Evolutionary conservation across 441 rosid genomes (phyloP), one percentile per base, ranked within the genome.

Genomic region (Populus hybrid): DNA sequence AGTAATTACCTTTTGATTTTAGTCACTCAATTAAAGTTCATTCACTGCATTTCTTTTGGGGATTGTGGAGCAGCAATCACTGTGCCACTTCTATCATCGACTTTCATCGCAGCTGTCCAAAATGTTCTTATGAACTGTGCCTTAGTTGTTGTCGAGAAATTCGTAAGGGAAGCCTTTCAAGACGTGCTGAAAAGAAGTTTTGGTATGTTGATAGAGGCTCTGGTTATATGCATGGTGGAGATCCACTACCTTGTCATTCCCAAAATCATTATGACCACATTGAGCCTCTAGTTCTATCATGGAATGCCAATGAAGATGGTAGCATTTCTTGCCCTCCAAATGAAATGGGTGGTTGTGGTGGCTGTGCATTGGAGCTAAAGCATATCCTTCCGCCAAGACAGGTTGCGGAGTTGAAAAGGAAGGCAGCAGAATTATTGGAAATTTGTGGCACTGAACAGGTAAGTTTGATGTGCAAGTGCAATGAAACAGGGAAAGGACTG

Each of bases 31-130:
- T 70, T 74, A 54, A 30, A 77, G 5, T 72, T 73, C 26, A 72
- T 59, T 10, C 69, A 18, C 40, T 67, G 26, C 50, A 3, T 18
- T 10, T 71, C 34, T 8, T 54, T 65, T 26, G 16, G 68, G 77
- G 59, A 59, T 69, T 69, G 67, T 76, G 76, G 85, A 70, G 79
- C 90, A 96, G 99, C 85, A 87, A 96, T 81, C 87, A 96, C 54
- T 96, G 99, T 83, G 97, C 95, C 36, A 94, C 98, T 76, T 94
- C 99, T 11, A 96, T 94, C 66, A 82, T 86, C 18, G 98, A 96
- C 88, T 86, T 92, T 64, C 97, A 96, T 78, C 87, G 98, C 28
- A 85, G 98, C 82, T 96, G 98, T 76, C 86, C 88, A 32, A 89
- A 86, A 3, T 94, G 99, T 77, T 81, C 87, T 35, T 92, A 85